Evolutionary conservation across 2,329 filamentous ascomycete species (phyloP), one percentile per base, ranked within the genome.

Genomic region (Pseudocercospora fuligena): DNA sequence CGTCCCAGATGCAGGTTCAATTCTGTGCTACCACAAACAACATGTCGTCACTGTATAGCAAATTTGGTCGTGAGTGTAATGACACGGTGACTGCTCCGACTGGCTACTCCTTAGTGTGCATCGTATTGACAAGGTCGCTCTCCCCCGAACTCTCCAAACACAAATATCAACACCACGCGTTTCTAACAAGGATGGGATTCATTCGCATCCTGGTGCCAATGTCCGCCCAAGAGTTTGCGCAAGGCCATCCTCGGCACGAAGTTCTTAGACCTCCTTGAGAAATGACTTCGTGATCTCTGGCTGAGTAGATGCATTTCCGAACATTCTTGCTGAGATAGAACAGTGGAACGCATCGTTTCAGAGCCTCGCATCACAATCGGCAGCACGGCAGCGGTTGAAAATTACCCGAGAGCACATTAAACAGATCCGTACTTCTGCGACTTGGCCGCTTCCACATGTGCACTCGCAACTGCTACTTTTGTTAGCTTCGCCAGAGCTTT

Each of bases 291-390:
- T 27, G 51, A 54, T 54, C 25, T 21, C 19, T 51, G 51, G 11
- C 21, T 12, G 9, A 29, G 5, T 16, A 54, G 19, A 14, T 25
- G 49, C 19, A 27, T 53, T 27, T 27, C 49, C 49, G 19, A 53
- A 54, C 25, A 54, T 54, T 25, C 49, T 54, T 54, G 21, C n/a
- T 14, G 25, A 27, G 25, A 27, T 56, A 56, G 51, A 56, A 31
- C 51, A 56, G 51, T 56, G 51, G 51, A 33, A 56, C 51, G 33
- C 51, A 19, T 51, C 25, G 49, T 54, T 54, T 54, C 49, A 54
- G 49, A 21, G 23, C 25, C 49, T 54, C 49, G 49, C 49, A 54
- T 29, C 23, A 27, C 19, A 29, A 54, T 54, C 49, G 49, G 49
- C 49, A 56, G 51, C 51, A 56, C 51, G 51, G 51, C 51, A 56